Evolutionary conservation across 164 flowering plant genomes (phyloP).

Genomic region (Aristolochia fimbriata): DNA sequence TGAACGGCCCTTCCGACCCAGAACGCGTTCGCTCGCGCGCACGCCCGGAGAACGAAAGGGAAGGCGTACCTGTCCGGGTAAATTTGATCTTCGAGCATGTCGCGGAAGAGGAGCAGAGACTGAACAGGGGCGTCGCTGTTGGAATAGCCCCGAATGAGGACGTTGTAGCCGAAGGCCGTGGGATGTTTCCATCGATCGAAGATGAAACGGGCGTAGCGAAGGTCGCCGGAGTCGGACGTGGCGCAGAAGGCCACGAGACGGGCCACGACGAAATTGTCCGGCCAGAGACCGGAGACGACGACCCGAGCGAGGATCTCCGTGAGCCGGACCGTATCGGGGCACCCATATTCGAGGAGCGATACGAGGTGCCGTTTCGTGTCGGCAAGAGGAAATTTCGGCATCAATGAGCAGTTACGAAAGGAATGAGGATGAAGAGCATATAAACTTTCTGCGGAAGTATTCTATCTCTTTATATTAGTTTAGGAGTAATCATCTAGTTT

Average conservation of each 20-base stretch:
- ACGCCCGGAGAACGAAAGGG: neutral
- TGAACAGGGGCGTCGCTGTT: slow-evolving; percentile 5
- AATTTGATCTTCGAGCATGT: neutral
- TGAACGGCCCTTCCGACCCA: neutral
- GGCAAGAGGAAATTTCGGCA: too few relatives aligned
- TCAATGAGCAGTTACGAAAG: too few relatives aligned
- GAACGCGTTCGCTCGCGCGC: neutral
- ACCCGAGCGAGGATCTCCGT: too few relatives aligned
- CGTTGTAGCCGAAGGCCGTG: neutral
- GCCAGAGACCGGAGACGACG: too few relatives aligned
- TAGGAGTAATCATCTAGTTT: too few relatives aligned
- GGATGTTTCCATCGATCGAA: neutral
- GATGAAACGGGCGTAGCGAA: neutral
- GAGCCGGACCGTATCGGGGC: too few relatives aligned
- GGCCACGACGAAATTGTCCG: neutral
- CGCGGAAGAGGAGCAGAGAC: slow-evolving; percentile 1
- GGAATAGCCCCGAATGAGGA: slow-evolving; percentile 6
- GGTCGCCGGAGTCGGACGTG: neutral
- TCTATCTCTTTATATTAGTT: too few relatives aligned
- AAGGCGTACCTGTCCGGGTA: neutral
- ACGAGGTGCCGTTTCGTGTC: too few relatives aligned
- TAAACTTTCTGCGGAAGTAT: too few relatives aligned
- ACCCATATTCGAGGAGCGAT: too few relatives aligned
- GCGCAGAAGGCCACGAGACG: neutral
- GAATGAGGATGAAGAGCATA: too few relatives aligned